These are phyloP conservation scores for Puccinellia tenuiflora DNA, from an alignment of 176 grass and related monocot genomes.

Conservation along the genomic window DNA sequence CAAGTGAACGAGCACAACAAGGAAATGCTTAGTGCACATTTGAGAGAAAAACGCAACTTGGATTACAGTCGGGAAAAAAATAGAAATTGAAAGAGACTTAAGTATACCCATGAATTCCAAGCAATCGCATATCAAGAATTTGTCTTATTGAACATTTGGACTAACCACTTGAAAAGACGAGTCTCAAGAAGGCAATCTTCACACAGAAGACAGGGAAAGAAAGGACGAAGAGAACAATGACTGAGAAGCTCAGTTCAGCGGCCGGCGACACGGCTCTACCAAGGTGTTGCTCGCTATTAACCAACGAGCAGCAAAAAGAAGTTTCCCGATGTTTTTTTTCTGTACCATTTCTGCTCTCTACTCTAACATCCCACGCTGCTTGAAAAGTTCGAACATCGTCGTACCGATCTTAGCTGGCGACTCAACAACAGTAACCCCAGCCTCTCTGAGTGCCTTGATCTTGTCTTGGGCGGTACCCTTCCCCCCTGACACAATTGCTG, in stretches of 20 bases:
- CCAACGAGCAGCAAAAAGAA: slow-evolving; percentile 31
- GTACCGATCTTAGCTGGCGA: slow-evolving; percentile 92
- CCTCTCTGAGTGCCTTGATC: slow-evolving; percentile 85
- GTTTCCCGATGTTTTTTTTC: slow-evolving; percentile 32
- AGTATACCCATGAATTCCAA: slow-evolving; percentile 6
- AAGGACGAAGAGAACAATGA: neutral
- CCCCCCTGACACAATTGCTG: slow-evolving; percentile 93
- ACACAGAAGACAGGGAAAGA: neutral
- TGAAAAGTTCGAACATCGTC: slow-evolving; percentile 81
- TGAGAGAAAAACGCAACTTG: neutral
- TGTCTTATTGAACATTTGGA: slow-evolving; percentile 42
- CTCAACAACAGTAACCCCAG: slow-evolving; percentile 86
- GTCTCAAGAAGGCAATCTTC: slow-evolving; percentile 24
- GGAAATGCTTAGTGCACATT: neutral
- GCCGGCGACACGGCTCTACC: slow-evolving; percentile 15
- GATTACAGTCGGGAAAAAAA: neutral
- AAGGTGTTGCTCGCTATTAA: slow-evolving; percentile 35
- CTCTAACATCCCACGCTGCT: slow-evolving; percentile 76
- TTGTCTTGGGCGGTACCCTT: slow-evolving; percentile 96
- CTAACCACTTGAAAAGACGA: slow-evolving; percentile 1
- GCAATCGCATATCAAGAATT: slow-evolving; percentile 13
- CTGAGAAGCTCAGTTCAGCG: slow-evolving; percentile 15
- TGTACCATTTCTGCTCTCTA: slow-evolving; percentile 48
- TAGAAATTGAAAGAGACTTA: neutral
- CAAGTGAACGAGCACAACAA: neutral